These are phyloP conservation scores for Ascochyta lentis DNA, from an alignment of 2,329 filamentous ascomycete species.

Conservation along the genomic window DNA sequence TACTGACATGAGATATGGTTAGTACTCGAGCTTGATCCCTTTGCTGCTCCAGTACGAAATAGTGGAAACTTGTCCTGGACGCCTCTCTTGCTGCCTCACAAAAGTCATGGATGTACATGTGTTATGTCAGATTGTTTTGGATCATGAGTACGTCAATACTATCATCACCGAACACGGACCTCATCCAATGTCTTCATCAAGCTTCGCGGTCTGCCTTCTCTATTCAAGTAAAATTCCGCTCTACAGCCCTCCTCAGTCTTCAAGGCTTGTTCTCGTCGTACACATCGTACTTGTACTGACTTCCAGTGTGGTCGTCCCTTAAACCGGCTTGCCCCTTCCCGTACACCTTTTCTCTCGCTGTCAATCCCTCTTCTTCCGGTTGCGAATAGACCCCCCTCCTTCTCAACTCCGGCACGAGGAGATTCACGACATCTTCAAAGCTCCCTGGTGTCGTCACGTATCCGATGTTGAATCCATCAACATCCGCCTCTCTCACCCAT, in stretches of 20 bases:
- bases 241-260: neutral
- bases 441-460: conserved; percentile 55
- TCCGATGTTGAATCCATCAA: conserved; percentile 46
- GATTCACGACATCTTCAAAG: conserved; percentile 48
- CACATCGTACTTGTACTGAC: conserved; percentile 66
- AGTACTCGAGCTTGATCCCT: no score
- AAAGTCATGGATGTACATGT: no score
- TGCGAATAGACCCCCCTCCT: conserved; percentile 40
- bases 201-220: no score
- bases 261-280: conserved; percentile 56
- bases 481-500: conserved; percentile 54
- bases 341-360: conserved; percentile 65
- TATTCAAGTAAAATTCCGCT: no score
- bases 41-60: no score
- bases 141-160: no score
- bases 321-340: conserved; percentile 64
- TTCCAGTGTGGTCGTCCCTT: conserved; percentile 65
- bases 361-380: conserved; percentile 27
- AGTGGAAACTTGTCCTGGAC: no score
- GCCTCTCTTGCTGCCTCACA: no score
- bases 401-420: conserved; percentile 48
- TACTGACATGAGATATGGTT: no score
- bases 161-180: no score
- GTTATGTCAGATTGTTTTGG: no score
- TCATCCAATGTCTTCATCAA: no score